These are phyloP conservation scores for Aspergillus pseudonomiae DNA, from an alignment of 2,329 filamentous ascomycete genomes.

Conservation along the genomic window DNA sequence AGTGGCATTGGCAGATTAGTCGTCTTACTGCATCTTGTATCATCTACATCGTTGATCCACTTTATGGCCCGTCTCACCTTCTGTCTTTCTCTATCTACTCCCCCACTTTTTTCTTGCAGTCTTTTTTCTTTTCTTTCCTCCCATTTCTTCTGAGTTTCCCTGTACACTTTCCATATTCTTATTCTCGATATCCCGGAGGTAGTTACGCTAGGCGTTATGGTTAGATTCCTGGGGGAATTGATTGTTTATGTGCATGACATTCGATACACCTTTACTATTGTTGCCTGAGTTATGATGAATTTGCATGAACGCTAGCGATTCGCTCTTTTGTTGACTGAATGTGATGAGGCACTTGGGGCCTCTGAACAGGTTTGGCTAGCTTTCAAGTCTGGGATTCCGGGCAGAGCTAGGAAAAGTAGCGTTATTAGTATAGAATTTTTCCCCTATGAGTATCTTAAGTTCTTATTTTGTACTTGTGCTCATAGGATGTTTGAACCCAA, in stretches of 20 bases:
- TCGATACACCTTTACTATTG: background rate
- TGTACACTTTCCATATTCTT: background rate
- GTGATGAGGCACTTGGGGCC: background rate
- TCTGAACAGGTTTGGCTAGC: background rate
- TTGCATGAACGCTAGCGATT: background rate
- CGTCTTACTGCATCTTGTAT: background rate
- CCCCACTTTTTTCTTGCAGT: background rate
- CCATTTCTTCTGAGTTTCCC: background rate
- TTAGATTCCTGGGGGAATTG: background rate
- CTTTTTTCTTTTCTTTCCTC: background rate
- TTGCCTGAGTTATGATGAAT: background rate
- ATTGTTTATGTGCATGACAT: background rate
- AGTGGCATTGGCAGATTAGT: background rate
- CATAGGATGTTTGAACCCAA: background rate
- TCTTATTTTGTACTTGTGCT: background rate
- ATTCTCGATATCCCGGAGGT: background rate
- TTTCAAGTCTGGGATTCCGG: background rate
- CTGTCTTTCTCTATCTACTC: background rate
- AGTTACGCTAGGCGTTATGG: slow-evolving; percentile 15
- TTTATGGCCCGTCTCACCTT: background rate
- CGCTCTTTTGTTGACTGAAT: background rate
- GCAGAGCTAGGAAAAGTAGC: background rate
- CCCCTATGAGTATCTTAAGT: background rate
- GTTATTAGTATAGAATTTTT: background rate
- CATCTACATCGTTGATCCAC: background rate